A percentile compares a stretch with the other conserved stretches of the same genome.
These are phyloP conservation scores for Apiotrichum gamsii DNA, from an alignment of 1,284 basidiomycete genomes.

Conservation along the genomic window DNA sequence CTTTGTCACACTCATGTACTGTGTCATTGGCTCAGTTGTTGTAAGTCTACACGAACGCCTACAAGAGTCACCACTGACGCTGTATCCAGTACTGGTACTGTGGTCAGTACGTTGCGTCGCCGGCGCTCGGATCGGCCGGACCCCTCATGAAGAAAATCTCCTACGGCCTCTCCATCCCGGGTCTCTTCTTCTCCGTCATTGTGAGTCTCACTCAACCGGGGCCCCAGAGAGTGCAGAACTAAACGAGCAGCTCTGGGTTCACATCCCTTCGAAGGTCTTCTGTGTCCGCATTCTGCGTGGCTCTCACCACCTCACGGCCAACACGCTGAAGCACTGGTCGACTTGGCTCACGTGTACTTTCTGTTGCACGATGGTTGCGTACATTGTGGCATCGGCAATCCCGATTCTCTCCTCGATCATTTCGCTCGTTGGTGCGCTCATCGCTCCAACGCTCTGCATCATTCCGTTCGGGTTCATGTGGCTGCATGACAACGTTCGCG, in stretches of 20 bases:
- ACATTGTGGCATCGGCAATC: conserved; percentile 32
- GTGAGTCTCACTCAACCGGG: no score
- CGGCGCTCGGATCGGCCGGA: conserved; percentile 44
- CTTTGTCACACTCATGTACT: conserved; percentile 35
- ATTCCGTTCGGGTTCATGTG: conserved; percentile 31
- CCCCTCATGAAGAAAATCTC: conserved; percentile 42
- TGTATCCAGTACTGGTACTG: conserved; percentile 33
- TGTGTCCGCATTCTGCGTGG: conserved; percentile 31
- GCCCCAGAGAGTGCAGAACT: no score
- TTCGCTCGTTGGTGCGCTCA: conserved; percentile 33
- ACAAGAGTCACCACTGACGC: no score
- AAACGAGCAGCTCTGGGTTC: conserved; percentile 1
- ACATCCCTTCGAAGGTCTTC: conserved; percentile 36
- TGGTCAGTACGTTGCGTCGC: conserved; percentile 42
- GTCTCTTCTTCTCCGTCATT: conserved; percentile 22
- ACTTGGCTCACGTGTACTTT: conserved; percentile 27
- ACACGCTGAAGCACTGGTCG: conserved; percentile 30
- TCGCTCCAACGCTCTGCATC: conserved; percentile 31
- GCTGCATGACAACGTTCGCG: conserved; percentile 24
- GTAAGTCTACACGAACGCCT: no score
- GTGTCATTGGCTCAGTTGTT: conserved; percentile 26
- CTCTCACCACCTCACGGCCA: conserved; percentile 26
- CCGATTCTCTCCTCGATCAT: conserved; percentile 31
- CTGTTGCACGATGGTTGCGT: conserved; percentile 24
- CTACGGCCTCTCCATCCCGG: conserved; percentile 46